Base-by-base conservation (phyloP, 768 basidiomycete species). In the Coprinopsis marcescibilis region DNA sequence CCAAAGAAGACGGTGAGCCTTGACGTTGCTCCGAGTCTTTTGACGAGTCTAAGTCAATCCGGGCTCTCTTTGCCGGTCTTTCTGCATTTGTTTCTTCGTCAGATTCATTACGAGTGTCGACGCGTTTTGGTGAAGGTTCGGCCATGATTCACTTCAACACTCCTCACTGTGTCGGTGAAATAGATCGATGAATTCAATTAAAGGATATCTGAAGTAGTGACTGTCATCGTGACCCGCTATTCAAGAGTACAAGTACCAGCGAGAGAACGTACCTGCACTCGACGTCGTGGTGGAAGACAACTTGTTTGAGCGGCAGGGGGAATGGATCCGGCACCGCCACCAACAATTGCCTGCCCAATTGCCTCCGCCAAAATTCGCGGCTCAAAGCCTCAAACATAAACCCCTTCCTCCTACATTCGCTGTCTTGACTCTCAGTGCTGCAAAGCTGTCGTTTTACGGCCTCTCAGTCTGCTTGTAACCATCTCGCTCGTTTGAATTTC, bases 61-160 rank as follows among this genome's bases (percentile, higher is more conserved):
- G 68, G 39, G 61, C 60, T 45, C 63, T 63, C 51, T 70, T 72
- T 26, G 57, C 54, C n/a, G 68, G 70, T 45, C 71, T 55, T 47
- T 62, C 63, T 17, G 42, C 48, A 14, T 57, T 57, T 37, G 46
- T 25, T 19, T 27, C 30, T 27, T 32, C 24, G 24, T 38, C 25
- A 35, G 50, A 34, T 40, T 50, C 55, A 32, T 43, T 40, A 25
- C 48, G 30, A 34, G 20, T 24, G 43, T 43, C 43, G 37, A 38
- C 19, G 21, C 44, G 41, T 14, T 55, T 50, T 19, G 35, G 33
- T n/a, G 48, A 44, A 20, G 15, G 11, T 34, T 54, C 50, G 33
- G 46, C 48, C 48, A 57, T 51, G 23, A 40, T 34, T 39, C 37
- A 23, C 6, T 33, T 15, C 19, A n/a, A n/a, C n/a, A 15, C 45